Base-by-base conservation (phyloP, 192 early-diverging fungal species). In the Pilaira anomala region DNA sequence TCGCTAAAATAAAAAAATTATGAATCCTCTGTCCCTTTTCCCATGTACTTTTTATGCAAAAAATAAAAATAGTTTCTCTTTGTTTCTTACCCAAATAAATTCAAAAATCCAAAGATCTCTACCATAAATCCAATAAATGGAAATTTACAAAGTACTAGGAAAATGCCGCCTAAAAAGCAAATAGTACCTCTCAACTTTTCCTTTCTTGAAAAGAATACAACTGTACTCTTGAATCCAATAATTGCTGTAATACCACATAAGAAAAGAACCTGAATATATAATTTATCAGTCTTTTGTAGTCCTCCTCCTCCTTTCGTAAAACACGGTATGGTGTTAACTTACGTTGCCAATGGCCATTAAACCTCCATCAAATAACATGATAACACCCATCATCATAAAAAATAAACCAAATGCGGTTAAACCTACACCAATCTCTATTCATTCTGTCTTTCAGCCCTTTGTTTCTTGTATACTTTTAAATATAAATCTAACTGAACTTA, bases 331-430 rank as follows among this genome's bases (percentile, higher is more conserved):
- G 7, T 55, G 8, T 25, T 39, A 16, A 22, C 49, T 76, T 87
- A 94, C 92, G 76, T 98, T 97, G 65, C 96, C 96, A 60, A 98
- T 96, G 18, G 95, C 95, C 41, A 98, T 79, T 21, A 98, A 74
- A 2, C 96, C 96, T 1, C 88, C 87, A 64, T 98, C 96, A 78
- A 98, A 97, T 63, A 98, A 88, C 72, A 98, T 76, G 58, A 96
- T 64, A n/a, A 98, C 88, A 45, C 96, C 96, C 65, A 97, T 76
- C 12, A 96, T 68, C 84, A 93, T 96, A 67, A 97, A 93, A 41
- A 93, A 85, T 18, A 91, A 63, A 21, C 96, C 96, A 76, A 92
- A 96, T 3, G 90, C 95, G 24, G 95, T 93, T 63, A 98, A 72
- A 5, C 93, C 95, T 9, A 96, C 94, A 66, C 96, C 96, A 65